These are phyloP conservation scores for Candolleomyces efflorescens DNA, from an alignment of 768 basidiomycete genomes.

Conservation along the genomic window DNA sequence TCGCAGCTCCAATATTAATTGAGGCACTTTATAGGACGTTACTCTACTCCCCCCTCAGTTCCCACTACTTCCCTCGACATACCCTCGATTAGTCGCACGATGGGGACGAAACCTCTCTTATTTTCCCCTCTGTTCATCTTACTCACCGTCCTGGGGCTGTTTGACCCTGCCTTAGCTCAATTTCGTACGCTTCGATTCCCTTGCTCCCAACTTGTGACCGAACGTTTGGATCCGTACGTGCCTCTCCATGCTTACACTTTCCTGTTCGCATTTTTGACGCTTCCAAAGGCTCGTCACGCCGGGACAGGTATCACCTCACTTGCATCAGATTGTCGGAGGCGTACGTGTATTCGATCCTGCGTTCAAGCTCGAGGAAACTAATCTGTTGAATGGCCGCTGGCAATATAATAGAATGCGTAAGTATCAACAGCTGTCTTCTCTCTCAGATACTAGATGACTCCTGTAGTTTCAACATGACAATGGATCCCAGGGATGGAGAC, in stretches of 20 bases:
- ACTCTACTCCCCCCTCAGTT: too few species aligned
- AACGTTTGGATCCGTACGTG: slow-evolving; percentile 1
- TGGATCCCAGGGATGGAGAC: slow-evolving; percentile 7
- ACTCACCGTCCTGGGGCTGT: too few species aligned
- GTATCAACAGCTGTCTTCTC: neutral
- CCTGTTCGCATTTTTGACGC: neutral
- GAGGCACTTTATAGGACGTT: too few species aligned
- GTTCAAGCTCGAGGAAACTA: neutral
- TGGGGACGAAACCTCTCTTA: too few species aligned
- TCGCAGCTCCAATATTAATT: too few species aligned
- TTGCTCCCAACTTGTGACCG: slow-evolving; percentile 1
- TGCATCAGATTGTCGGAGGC: slow-evolving; percentile 10
- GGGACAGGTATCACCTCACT: slow-evolving; percentile 7
- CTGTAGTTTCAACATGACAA: slow-evolving; percentile 8
- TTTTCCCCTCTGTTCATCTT: too few species aligned
- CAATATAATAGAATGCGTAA: slow-evolving; percentile 4
- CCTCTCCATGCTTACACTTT: neutral
- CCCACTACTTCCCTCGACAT: too few species aligned
- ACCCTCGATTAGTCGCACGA: too few species aligned
- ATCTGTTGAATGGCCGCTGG: neutral
- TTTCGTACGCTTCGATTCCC: slow-evolving; percentile 1
- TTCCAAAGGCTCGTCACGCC: slow-evolving; percentile 2
- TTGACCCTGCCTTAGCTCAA: neutral
- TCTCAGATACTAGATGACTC: neutral
- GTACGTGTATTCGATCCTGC: neutral